These are phyloP conservation scores for Mucor lusitanicus DNA, from an alignment of 371 early-diverging fungal species.

Conservation along the genomic window DNA sequence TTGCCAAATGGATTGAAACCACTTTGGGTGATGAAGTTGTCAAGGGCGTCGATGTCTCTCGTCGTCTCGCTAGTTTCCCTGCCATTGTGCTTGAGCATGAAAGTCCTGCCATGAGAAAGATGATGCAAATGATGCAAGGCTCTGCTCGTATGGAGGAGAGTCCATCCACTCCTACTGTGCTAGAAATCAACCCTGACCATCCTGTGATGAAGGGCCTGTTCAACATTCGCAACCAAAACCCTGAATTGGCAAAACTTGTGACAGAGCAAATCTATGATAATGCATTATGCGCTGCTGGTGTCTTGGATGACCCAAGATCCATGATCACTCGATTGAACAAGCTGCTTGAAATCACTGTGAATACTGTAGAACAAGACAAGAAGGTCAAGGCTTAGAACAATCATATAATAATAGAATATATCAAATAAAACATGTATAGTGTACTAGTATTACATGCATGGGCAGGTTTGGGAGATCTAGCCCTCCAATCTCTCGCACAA, in stretches of 20 bases:
- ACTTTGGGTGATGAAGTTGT: conserved; percentile 64
- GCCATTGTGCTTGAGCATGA: conserved; percentile 80
- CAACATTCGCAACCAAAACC: conserved; percentile 58
- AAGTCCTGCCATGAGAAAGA: conserved; percentile 75
- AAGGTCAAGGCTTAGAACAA: conserved; percentile 32
- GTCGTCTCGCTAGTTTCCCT: conserved; percentile 71
- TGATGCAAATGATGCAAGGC: conserved; percentile 75
- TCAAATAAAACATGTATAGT: not conserved
- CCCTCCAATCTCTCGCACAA: too few species aligned
- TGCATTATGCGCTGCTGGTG: conserved; percentile 78
- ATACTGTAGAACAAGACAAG: conserved; percentile 47
- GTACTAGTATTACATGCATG: not conserved
- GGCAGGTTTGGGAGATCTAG: not conserved
- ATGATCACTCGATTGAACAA: conserved; percentile 77
- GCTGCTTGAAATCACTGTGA: conserved; percentile 61
- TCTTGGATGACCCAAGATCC: conserved; percentile 76
- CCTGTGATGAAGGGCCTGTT: conserved; percentile 73
- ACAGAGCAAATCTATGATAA: conserved; percentile 72
- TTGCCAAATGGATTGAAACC: conserved; percentile 69
- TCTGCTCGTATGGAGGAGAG: conserved; percentile 62
- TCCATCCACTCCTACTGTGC: conserved; percentile 54
- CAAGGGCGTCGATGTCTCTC: conserved; percentile 70
- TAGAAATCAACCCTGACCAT: conserved; percentile 90
- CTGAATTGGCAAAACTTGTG: conserved; percentile 67
- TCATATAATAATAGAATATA: not conserved